phyloP scores from a whole-genome alignment of 371 early-diverging fungal genomes.

The Mortierella sp. region DNA sequence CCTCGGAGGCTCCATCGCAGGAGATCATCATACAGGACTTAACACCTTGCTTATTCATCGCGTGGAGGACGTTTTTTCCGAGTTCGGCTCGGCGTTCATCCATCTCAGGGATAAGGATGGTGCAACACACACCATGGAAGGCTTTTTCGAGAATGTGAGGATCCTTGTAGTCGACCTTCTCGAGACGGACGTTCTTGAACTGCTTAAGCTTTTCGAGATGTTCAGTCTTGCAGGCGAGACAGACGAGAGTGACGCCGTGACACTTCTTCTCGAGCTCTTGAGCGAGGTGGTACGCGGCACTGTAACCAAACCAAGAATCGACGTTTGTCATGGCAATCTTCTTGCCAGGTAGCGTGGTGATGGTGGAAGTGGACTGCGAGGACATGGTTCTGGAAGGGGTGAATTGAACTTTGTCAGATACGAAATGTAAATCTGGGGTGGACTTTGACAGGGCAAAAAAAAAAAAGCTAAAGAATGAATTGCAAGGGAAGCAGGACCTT shows the following conservation, averaged over 20 bases:
- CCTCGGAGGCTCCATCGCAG: conserved; percentile 15
- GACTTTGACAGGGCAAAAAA: too few relatives aligned
- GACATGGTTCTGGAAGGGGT: background rate
- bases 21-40: conserved; percentile 28
- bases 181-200: conserved; percentile 34
- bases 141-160: conserved; percentile 15
- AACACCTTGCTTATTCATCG: conserved; percentile 20
- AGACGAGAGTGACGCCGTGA: conserved; percentile 21
- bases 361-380: background rate
- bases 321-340: conserved; percentile 24
- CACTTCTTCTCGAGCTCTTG: conserved; percentile 21
- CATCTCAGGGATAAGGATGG: conserved; percentile 31
- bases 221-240: conserved; percentile 23
- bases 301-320: conserved; percentile 36
- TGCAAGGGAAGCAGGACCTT: too few relatives aligned
- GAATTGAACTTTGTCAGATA: background rate
- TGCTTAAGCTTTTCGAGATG: conserved; percentile 25
- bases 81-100: conserved; percentile 26
- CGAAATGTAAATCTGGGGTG: too few relatives aligned
- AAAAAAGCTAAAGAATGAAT: too few relatives aligned
- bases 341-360: conserved; percentile 4
- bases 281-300: conserved; percentile 24
- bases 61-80: conserved; percentile 17
- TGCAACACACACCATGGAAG: conserved; percentile 4
- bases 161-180: conserved; percentile 27